Conservation (phyloP, 805 yeast genomes). For the Wickerhamiella occidentalis region DNA sequence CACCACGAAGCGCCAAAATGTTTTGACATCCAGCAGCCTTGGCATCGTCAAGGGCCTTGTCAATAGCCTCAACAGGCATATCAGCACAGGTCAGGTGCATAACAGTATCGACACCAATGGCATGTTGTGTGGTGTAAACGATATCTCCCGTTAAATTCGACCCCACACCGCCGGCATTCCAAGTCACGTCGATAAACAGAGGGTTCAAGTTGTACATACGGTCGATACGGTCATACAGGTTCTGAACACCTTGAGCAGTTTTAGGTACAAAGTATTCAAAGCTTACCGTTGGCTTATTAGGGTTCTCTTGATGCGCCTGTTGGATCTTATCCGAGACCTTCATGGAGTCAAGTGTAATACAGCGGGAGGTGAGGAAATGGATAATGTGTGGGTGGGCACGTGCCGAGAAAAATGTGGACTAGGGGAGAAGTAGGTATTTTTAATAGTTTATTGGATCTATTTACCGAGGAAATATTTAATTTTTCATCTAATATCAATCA, state of each 20-base stretch:
- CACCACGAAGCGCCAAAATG: slow-evolving; percentile 89
- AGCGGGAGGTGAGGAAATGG: no score
- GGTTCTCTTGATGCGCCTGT: slow-evolving; percentile 29
- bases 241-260: slow-evolving; percentile 93
- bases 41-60: slow-evolving; percentile 74
- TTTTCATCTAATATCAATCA: neutral
- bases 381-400: neutral
- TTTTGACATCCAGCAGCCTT: slow-evolving; percentile 89
- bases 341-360: slow-evolving; percentile 24
- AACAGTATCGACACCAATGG: slow-evolving; percentile 86
- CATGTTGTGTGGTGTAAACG: slow-evolving; percentile 81
- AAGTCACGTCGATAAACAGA: slow-evolving; percentile 85
- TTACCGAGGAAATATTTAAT: neutral
- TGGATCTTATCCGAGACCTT: slow-evolving; percentile 37
- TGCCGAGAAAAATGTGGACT: neutral
- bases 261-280: slow-evolving; percentile 97
- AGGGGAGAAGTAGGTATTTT: neutral
- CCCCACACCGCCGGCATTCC: slow-evolving; percentile 95
- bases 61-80: slow-evolving; percentile 72
- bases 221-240: slow-evolving; percentile 92
- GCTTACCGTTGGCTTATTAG: slow-evolving; percentile 58
- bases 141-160: slow-evolving; percentile 79
- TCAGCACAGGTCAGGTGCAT: slow-evolving; percentile 97
- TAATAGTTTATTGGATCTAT: neutral
- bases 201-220: slow-evolving; percentile 91